Evolutionary conservation across 1,284 basidiomycete genomes (phyloP), one percentile per base, ranked within the genome.

Genomic region (Ganoderma meredithae): DNA sequence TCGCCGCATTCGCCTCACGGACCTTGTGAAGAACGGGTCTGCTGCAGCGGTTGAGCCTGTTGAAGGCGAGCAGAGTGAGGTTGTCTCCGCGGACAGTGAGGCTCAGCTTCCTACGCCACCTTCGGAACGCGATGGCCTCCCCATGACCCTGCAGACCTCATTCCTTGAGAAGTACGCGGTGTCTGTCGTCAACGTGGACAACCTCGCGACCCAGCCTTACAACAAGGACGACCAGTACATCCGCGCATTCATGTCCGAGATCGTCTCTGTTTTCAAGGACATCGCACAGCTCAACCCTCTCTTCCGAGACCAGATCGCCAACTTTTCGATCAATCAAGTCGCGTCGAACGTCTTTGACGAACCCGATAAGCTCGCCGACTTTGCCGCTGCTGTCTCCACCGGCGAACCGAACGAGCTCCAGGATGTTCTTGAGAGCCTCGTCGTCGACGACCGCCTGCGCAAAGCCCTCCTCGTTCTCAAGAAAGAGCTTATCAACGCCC

Each of bases 301-400:
- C 71, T 99, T 99, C 91, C 93, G 97, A 63, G 97, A 99, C 82
- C 97, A 99, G 80, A 98, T 97, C 73, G 95, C 95, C 74, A 97
- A 97, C 80, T 99, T 98, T 81, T 95, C 93, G 25, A 97, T 98
- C 81, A 95, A 95, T 78, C 96, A 98, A 80, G 92, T 95, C 61
- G 94, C 96, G 5, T 90, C 95, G n/a, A 99, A 98, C 80, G 95
- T 99, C 65, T 99, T 99, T 76, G 97, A 99, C 77, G 97, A 99
- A 78, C 97, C 97, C 0, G 97, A 98, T 81, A 98, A 97, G 80
- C 90, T 99, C 39, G 98, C 97, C 2, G 97, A 99, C 78, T 98
- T 99, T 77, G 96, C 97, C 0, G 98, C 97, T 0, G 97, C 97
- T 0, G 96, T 99, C 0, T 96, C 94, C 0, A 94, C 93, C 0